A percentile compares a stretch with the other conserved stretches of the same genome.
Evolutionary conservation across 306 rosid genomes (phyloP).

Genomic region (Myrica gale): DNA sequence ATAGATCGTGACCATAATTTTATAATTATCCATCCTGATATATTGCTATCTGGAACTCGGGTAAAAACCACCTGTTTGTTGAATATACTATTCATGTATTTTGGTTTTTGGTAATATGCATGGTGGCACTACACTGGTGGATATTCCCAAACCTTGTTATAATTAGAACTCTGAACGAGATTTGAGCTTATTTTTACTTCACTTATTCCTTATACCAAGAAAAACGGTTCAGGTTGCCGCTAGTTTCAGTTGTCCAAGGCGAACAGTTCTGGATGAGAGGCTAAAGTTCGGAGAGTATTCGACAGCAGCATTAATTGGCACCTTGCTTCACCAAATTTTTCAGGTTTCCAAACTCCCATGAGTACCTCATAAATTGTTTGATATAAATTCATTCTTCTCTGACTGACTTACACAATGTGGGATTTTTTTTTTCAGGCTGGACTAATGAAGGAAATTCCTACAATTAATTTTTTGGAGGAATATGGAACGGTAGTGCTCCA

Average conservation of each 20-base stretch:
- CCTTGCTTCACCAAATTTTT: conserved; percentile 84
- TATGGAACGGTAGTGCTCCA: conserved; percentile 55
- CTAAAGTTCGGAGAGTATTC: conserved; percentile 71
- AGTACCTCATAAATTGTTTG: conserved; percentile 7
- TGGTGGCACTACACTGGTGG: background rate
- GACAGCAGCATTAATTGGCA: conserved; percentile 72
- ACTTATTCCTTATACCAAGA: conserved; percentile 28
- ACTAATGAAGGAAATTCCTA: conserved; percentile 58
- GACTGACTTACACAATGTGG: conserved; percentile 18
- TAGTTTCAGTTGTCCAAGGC: conserved; percentile 76
- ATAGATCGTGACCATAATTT: conserved; percentile 63
- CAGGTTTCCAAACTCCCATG: conserved; percentile 55
- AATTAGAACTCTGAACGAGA: background rate
- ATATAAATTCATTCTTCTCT: conserved; percentile 4
- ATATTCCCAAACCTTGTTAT: background rate
- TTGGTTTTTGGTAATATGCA: conserved; percentile 1
- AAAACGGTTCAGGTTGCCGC: conserved; percentile 63
- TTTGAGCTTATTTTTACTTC: background rate
- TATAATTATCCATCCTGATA: conserved; percentile 78
- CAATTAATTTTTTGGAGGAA: conserved; percentile 59
- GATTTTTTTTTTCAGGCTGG: conserved; percentile 55
- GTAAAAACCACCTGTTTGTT: conserved; percentile 45
- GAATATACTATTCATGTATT: conserved; percentile 12
- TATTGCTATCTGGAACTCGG: conserved; percentile 83
- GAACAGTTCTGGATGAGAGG: conserved; percentile 90